A percentile compares a stretch with the other conserved stretches of the same genome.
These are phyloP conservation scores for Thuidium tamariscinum DNA, from an alignment of 225 moss, liverwort and hornwort species.

Conservation along the genomic window DNA sequence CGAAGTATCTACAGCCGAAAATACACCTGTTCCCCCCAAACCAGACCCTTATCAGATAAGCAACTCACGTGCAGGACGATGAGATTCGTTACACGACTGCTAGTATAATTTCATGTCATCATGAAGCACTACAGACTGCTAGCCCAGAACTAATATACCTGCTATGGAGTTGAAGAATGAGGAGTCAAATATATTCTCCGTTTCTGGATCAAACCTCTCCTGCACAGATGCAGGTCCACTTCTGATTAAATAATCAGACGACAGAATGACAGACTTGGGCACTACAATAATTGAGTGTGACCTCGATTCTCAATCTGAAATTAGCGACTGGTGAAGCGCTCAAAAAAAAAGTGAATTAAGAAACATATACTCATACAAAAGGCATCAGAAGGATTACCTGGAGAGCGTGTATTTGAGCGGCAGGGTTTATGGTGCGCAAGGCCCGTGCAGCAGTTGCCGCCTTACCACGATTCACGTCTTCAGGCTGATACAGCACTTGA, in stretches of 20 bases:
- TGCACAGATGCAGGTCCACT: slow-evolving; percentile 49
- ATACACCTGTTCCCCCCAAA: slow-evolving; percentile 54
- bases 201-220: slow-evolving; percentile 83
- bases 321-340: neutral
- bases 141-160: slow-evolving; percentile 47
- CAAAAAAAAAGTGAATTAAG: neutral
- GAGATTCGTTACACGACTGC: neutral
- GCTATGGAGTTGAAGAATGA: slow-evolving; percentile 95
- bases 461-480: slow-evolving; percentile 78
- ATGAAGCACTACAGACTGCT: slow-evolving; percentile 23
- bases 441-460: slow-evolving; percentile 90
- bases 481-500: slow-evolving; percentile 79
- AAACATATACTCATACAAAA: neutral
- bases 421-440: slow-evolving; percentile 81
- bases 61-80: neutral
- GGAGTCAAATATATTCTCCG: slow-evolving; percentile 92
- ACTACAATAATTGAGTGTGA: neutral
- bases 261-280: neutral
- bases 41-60: slow-evolving; percentile 1
- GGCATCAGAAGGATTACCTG: slow-evolving; percentile 18
- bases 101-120: slow-evolving; percentile 1
- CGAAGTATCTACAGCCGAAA: slow-evolving; percentile 85
- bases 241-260: slow-evolving; percentile 25
- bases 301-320: neutral
- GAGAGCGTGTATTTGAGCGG: slow-evolving; percentile 79